Evolutionary conservation across 768 basidiomycete genomes (phyloP).

Genomic region (Sporobolomyces phaffii): DNA sequence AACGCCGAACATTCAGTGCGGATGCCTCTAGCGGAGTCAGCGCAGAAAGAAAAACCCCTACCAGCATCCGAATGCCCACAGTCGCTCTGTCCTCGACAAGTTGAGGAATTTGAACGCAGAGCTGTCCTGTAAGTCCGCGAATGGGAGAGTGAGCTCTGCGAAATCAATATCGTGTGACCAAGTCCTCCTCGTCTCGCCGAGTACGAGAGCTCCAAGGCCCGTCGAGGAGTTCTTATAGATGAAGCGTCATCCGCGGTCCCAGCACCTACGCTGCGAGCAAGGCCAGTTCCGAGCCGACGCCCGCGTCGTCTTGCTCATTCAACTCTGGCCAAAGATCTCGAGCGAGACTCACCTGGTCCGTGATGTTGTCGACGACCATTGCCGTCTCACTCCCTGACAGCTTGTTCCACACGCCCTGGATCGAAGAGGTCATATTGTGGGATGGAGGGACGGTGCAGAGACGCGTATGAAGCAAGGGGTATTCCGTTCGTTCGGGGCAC

Average conservation of each 20-base stretch:
- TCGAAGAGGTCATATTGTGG: neutral
- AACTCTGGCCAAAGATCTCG: neutral
- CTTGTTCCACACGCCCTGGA: slow-evolving; percentile 22
- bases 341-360: slow-evolving; percentile 5
- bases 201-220: neutral
- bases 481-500: too few relatives aligned
- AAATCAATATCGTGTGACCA: too few relatives aligned
- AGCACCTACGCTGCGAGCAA: too few relatives aligned
- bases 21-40: neutral
- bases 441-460: too few relatives aligned
- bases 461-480: too few relatives aligned
- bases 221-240: too few relatives aligned
- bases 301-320: too few relatives aligned
- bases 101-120: slow-evolving; percentile 34
- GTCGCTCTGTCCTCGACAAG: slow-evolving; percentile 24
- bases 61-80: slow-evolving; percentile 34
- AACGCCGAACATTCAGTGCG: neutral
- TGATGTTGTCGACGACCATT: slow-evolving; percentile 27
- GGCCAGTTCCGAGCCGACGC: too few relatives aligned
- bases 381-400: slow-evolving; percentile 27
- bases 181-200: too few relatives aligned
- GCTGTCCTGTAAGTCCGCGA: slow-evolving; percentile 12
- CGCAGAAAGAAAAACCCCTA: neutral
- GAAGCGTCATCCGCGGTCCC: too few relatives aligned
- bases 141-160: too few relatives aligned